Evolutionary conservation across 768 basidiomycete species (phyloP).

Genomic region (Rhodosporidiobolus sp.): DNA sequence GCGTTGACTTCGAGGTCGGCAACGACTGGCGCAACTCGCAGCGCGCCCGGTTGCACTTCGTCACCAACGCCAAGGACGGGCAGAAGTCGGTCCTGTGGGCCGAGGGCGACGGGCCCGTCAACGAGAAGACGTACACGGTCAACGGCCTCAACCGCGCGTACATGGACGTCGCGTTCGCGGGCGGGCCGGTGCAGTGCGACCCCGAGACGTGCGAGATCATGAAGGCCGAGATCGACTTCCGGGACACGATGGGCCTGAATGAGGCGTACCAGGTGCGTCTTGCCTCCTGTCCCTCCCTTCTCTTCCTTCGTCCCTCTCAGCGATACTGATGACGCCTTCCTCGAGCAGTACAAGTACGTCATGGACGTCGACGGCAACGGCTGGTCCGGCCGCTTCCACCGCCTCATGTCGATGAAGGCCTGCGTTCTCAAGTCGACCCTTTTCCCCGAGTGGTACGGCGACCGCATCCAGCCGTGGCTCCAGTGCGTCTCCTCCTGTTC

Average conservation of each 20-base stretch:
- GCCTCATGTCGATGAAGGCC: constrained; percentile 75
- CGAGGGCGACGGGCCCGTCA: constrained; percentile 58
- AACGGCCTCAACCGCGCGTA: constrained; percentile 65
- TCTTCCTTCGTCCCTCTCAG: constrained; percentile 59
- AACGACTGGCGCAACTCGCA: constrained; percentile 58
- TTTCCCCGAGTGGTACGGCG: constrained; percentile 83
- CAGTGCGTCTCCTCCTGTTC: constrained; percentile 41
- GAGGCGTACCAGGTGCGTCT: constrained; percentile 35
- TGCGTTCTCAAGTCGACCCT: constrained; percentile 86
- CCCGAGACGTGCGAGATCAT: constrained; percentile 47
- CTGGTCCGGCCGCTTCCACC: constrained; percentile 63
- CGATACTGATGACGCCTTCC: too few relatives aligned
- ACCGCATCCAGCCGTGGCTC: constrained; percentile 87
- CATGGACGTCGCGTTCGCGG: constrained; percentile 84
- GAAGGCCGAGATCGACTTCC: constrained; percentile 44
- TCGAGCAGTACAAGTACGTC: constrained; percentile 77
- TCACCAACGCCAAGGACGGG: constrained; percentile 40
- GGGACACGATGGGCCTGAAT: constrained; percentile 41
- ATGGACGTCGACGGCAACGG: constrained; percentile 93
- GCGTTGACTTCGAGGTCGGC: constrained; percentile 56
- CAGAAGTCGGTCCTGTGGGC: constrained; percentile 44
- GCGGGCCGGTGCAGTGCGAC: constrained; percentile 68
- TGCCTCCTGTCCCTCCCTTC: constrained; percentile 52
- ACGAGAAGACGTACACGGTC: constrained; percentile 36
- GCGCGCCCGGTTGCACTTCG: constrained; percentile 51